Base-by-base conservation (phyloP, 352 stramenopile genomes). In the Phytophthora pisi region DNA sequence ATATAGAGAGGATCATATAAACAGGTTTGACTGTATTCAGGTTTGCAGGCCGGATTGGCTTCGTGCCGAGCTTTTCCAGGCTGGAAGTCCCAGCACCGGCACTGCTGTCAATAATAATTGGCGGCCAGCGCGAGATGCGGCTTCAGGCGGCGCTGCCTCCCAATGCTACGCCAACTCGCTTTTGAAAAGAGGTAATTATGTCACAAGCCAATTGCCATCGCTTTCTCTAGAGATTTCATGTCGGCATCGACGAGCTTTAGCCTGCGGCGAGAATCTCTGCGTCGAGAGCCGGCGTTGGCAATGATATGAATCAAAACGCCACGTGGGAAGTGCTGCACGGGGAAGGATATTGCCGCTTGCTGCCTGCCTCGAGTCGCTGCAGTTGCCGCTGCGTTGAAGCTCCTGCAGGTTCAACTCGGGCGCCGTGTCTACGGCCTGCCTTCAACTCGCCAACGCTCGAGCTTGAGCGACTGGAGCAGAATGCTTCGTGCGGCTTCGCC, bases 271-370 rank as follows among this genome's bases (percentile, higher is more conserved):
- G 18, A 57, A 61, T 68, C 42, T 62, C 20, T 9, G 28, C 5
- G 23, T 20, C n/a, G 20, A 63, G 56, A 64, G 57, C 57, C 45
- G 31, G 45, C 54, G 23, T 10, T 38, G 23, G 11, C 38, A 16
- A 20, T 55, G 28, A 20, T 9, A 46, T 11, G 18, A 5, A 23
- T 51, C 38, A 51, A 49, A 11, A 26, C 2, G 34, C 36, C 45
- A 68, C 28, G 28, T 31, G 34, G 28, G 61, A 63, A 64, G 55
- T 70, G 64, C 64, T 60, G 64, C 64, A 66, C 46, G 45, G n/a
- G 24, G 18, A 20, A 45, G 18, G 26, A 31, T 7, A 7, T 28
- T 28, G 26, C 26, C 24, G 2, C 24, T 28, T 28, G 24, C 24
- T 28, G 24, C 24, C 24, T 28, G n/a, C n/a, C n/a, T n/a, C 24